Evolutionary conservation across 2,329 filamentous ascomycete species (phyloP), one percentile per base, ranked within the genome.

Genomic region (Ophiostoma pallidulum): DNA sequence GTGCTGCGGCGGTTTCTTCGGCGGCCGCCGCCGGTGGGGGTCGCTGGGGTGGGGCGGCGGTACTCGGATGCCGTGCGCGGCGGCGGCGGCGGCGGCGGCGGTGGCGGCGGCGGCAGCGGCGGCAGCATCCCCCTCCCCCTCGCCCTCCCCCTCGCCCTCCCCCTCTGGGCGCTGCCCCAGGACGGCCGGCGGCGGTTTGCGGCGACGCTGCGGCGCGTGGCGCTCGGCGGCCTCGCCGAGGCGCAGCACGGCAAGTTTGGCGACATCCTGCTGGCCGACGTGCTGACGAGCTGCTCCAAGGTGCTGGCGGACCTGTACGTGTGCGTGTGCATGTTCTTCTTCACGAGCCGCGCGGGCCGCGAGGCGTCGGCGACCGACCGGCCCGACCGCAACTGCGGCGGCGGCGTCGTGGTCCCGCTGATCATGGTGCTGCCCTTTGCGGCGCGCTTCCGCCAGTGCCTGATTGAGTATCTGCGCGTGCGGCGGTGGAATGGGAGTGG

Each of bases 231-330:
- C 0, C 74, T 98, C 20, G 91, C 92, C 13, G 83, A 91, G 64
- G 72, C 86, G 1, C 78, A 86, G 56, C 86, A 96, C 64, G 89
- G 91, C 47, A 95, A 94, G 61, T 97, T 97, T 59, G 91, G 88
- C 48, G 92, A 98, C 62, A 84, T 97, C 45, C 69, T 98, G 50
- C 78, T 98, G 16, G 90, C 92, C 29, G 92, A 98, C 74, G 91
- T 89, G 47, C 68, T 97, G 57, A 98, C 92, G 36, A 94, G 86
- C 59, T 98, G 97, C 64, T 84, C 91, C 52, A 95, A 94, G 64
- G 85, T 96, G 26, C 73, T 94, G 24, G 91, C 83, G 20, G 92
- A 98, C 64, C 68, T 96, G 12, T 96, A 89, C 62, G 84, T 97
- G 47, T 82, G 82, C 41, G 66, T 89, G 24, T 97, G 89, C 77